A percentile compares a stretch with the other conserved stretches of the same genome.
Conservation (phyloP, 306 rosid species). For the Sphenostylis stenocarpa region DNA sequence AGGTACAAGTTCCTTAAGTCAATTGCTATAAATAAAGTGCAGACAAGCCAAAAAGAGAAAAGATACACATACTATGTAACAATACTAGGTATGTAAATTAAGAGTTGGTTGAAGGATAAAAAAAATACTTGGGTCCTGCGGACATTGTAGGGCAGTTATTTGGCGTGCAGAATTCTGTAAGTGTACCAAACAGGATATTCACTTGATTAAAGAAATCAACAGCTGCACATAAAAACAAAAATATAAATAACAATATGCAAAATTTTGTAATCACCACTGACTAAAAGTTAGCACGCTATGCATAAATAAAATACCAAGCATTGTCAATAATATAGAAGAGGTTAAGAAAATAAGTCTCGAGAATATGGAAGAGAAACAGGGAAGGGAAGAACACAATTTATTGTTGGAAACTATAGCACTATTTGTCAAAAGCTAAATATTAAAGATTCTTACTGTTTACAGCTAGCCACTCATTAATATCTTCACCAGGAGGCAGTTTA, state of each 20-base stretch:
- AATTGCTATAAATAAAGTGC: slow-evolving; percentile 4
- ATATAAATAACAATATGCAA: background rate
- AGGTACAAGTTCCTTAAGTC: slow-evolving; percentile 4
- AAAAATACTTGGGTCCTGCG: slow-evolving; percentile 82
- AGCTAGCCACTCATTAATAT: slow-evolving; percentile 85
- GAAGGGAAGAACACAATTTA: background rate
- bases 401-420: background rate
- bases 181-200: slow-evolving; percentile 77
- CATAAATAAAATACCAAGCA: background rate
- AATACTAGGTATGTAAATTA: background rate
- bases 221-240: slow-evolving; percentile 47
- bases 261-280: background rate
- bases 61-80: background rate
- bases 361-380: background rate
- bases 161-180: slow-evolving; percentile 85
- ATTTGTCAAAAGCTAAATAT: slow-evolving; percentile 7
- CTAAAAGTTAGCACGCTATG: background rate
- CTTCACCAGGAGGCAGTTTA: slow-evolving; percentile 92
- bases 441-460: slow-evolving; percentile 64
- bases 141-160: slow-evolving; percentile 76
- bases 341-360: background rate
- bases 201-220: slow-evolving; percentile 95
- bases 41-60: slow-evolving; percentile 14
- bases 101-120: slow-evolving; percentile 35
- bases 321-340: background rate